These are phyloP conservation scores for Globisporangium spiculum DNA, from an alignment of 352 stramenopile genomes.

Conservation along the genomic window DNA sequence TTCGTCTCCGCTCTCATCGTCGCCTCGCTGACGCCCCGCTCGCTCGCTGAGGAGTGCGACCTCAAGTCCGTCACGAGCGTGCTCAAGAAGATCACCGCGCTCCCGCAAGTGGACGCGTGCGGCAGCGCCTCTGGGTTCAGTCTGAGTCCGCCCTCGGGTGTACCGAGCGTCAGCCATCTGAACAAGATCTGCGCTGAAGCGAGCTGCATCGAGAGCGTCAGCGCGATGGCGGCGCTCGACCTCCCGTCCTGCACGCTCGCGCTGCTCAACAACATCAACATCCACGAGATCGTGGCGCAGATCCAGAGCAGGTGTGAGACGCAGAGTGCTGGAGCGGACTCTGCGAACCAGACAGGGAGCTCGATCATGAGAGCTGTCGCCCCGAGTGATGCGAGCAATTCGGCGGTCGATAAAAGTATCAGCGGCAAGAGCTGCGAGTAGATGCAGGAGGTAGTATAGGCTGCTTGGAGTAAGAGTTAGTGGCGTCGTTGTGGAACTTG, in stretches of 20 bases:
- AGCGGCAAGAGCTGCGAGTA: conserved; percentile 8
- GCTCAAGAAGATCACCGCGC: conserved; percentile 5
- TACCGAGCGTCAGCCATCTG: background rate
- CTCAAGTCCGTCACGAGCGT: conserved; percentile 1
- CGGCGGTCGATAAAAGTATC: background rate
- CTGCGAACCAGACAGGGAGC: background rate
- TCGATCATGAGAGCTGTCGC: background rate
- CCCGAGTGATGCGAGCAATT: background rate
- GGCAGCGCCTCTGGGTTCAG: conserved; percentile 3
- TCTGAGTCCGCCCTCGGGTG: background rate
- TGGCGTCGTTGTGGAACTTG: background rate
- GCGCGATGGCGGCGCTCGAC: conserved; percentile 10
- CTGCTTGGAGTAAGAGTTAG: background rate
- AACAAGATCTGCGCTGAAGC: background rate
- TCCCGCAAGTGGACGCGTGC: background rate
- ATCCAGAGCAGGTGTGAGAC: conserved; percentile 3
- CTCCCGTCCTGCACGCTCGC: conserved; percentile 25
- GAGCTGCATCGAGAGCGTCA: conserved; percentile 2
- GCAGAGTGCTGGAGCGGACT: background rate
- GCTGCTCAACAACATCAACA: conserved; percentile 27
- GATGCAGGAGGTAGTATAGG: too few species aligned
- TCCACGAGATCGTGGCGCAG: conserved; percentile 14
- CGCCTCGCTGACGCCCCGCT: background rate
- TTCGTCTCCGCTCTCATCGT: background rate
- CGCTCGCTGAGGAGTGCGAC: background rate